phyloP scores from a whole-genome alignment of 2,329 filamentous ascomycete genomes.

The Arthrobotrys sphaeroides region DNA sequence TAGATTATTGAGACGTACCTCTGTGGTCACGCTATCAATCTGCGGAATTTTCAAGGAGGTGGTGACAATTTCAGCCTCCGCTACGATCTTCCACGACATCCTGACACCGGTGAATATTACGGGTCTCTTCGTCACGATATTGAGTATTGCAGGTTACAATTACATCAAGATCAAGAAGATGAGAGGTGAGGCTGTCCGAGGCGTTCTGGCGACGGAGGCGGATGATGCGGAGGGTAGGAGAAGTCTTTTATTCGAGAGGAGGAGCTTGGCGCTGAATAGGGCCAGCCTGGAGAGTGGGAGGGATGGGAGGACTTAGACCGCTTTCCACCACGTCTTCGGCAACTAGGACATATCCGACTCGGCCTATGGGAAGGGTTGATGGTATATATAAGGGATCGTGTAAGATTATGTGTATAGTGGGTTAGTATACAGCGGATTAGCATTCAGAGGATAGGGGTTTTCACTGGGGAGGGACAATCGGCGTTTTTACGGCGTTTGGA shows the following conservation, averaged over 20 bases:
- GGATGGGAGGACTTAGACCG: not conserved
- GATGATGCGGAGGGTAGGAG: constrained; percentile 45
- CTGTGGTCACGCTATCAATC: constrained; percentile 93
- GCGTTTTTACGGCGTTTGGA: no score
- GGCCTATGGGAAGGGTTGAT: not conserved
- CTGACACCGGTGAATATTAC: constrained; percentile 87
- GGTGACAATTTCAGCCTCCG: constrained; percentile 89
- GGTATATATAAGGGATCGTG: not conserved
- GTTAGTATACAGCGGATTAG: no score
- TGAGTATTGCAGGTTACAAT: constrained; percentile 88
- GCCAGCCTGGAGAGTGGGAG: constrained; percentile 29
- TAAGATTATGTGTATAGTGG: no score
- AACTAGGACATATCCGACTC: constrained; percentile 5
- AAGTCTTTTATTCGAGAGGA: constrained; percentile 38
- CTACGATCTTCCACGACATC: constrained; percentile 85
- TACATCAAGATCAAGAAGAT: constrained; percentile 93
- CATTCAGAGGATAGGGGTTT: no score
- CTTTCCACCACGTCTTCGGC: not conserved
- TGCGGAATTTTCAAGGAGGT: constrained; percentile 99
- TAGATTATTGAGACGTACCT: constrained; percentile 86
- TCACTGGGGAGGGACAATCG: no score
- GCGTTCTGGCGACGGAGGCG: constrained; percentile 34
- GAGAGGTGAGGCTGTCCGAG: constrained; percentile 74
- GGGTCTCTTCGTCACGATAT: constrained; percentile 86
- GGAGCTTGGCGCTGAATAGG: constrained; percentile 40